Evolutionary conservation across 192 early-diverging fungal genomes (phyloP).

Genomic region (Coemansia sp.): DNA sequence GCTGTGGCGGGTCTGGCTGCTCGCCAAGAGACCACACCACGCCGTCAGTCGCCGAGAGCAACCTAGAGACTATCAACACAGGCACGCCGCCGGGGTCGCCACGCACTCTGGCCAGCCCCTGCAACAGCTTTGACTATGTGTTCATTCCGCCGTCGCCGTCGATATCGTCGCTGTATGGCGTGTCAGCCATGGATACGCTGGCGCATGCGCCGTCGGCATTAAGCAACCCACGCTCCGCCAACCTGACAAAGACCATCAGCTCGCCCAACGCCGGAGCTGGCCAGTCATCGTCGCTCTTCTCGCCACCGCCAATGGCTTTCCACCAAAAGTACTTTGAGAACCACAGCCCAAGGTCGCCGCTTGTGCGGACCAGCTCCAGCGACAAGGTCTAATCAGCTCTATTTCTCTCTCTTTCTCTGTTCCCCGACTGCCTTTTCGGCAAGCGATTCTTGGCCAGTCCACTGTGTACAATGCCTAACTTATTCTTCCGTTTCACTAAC

Average conservation of each 20-base stretch:
- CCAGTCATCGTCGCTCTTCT: conserved; percentile 32
- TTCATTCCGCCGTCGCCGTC: conserved; percentile 53
- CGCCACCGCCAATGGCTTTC: conserved; percentile 29
- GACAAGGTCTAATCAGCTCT: neutral
- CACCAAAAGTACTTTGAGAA: conserved; percentile 35
- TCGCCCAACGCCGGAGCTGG: conserved; percentile 27
- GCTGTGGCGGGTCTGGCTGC: neutral
- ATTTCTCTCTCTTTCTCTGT: neutral
- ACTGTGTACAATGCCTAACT: neutral
- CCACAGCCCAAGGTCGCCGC: conserved; percentile 5
- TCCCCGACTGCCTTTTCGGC: neutral
- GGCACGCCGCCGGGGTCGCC: conserved; percentile 27
- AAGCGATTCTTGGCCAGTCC: conserved; percentile 3
- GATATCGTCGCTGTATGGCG: conserved; percentile 41
- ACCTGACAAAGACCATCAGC: conserved; percentile 22
- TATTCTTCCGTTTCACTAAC: neutral
- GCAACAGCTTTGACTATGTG: conserved; percentile 46
- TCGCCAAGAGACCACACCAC: conserved; percentile 14
- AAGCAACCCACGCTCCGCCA: conserved; percentile 22
- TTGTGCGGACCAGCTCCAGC: neutral
- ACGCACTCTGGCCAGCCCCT: conserved; percentile 41
- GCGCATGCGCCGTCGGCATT: conserved; percentile 24
- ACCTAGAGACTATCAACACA: conserved; percentile 26
- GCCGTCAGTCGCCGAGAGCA: conserved; percentile 26
- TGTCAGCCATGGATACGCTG: conserved; percentile 16